Evolutionary conservation across 495 filamentous ascomycete species (phyloP).

Genomic region (Parmelia sp.): DNA sequence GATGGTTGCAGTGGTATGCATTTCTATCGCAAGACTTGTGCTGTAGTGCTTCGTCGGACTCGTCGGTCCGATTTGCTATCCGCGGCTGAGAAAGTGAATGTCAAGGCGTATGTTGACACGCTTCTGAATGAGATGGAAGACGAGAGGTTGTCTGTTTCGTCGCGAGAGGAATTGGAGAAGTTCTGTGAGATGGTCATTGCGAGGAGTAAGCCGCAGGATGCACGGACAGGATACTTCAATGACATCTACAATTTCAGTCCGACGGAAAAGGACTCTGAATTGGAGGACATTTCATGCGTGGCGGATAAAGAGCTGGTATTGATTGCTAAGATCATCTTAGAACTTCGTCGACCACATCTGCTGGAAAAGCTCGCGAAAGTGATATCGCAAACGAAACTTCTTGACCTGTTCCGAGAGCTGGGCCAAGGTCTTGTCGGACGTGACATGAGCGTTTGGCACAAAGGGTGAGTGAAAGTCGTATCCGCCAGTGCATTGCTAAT

Average conservation of each 20-base stretch:
- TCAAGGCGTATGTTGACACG: background rate
- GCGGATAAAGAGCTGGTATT: background rate
- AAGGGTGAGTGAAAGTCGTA: background rate
- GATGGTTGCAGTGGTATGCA: conserved; percentile 37
- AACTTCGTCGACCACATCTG: background rate
- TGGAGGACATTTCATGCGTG: background rate
- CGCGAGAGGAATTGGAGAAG: background rate
- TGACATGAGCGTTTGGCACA: background rate
- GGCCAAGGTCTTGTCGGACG: background rate
- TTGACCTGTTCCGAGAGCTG: background rate
- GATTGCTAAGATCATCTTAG: background rate
- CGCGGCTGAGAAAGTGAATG: background rate
- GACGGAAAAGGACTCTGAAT: background rate
- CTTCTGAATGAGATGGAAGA: background rate
- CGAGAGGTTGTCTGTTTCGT: background rate
- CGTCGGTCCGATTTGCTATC: background rate
- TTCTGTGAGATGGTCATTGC: background rate
- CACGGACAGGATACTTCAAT: background rate
- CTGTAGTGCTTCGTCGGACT: conserved; percentile 9
- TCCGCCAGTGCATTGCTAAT: background rate
- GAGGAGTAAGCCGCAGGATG: background rate
- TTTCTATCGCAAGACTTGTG: conserved; percentile 29
- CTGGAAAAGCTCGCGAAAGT: background rate
- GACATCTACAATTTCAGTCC: background rate
- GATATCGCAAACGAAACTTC: background rate